Conservation (phyloP, 2,329 filamentous ascomycete species). For the Phyllosticta citriasiana region DNA sequence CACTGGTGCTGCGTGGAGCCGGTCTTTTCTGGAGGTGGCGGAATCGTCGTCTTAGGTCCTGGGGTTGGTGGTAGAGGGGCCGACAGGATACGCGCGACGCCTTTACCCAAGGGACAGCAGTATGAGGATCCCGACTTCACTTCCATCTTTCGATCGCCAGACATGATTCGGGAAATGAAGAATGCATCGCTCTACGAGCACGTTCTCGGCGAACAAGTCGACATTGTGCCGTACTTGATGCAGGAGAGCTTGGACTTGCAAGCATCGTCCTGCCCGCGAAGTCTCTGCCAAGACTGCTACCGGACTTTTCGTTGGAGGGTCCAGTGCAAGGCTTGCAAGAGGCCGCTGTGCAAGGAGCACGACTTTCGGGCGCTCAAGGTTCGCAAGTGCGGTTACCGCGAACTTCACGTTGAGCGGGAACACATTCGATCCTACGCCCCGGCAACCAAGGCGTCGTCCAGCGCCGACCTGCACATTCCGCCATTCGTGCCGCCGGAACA, state of each 20-base stretch:
- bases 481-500: slow-evolving; percentile 12
- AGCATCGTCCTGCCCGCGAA: slow-evolving; percentile 41
- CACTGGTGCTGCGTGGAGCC: slow-evolving; percentile 52
- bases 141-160: slow-evolving; percentile 38
- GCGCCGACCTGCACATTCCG: slow-evolving; percentile 16
- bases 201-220: slow-evolving; percentile 30
- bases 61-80: slow-evolving; percentile 39
- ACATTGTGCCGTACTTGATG: slow-evolving; percentile 29
- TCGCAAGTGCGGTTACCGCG: slow-evolving; percentile 47
- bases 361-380: slow-evolving; percentile 47
- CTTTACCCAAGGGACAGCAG: slow-evolving; percentile 43
- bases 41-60: slow-evolving; percentile 46
- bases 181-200: slow-evolving; percentile 33
- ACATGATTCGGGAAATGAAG: slow-evolving; percentile 30
- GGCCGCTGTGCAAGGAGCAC: slow-evolving; percentile 49
- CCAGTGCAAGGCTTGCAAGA: slow-evolving; percentile 48
- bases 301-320: slow-evolving; percentile 50
- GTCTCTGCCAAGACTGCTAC: slow-evolving; percentile 49
- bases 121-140: slow-evolving; percentile 48
- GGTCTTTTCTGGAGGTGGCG: slow-evolving; percentile 49
- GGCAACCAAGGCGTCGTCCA: neutral
- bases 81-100: slow-evolving; percentile 47
- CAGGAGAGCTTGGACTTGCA: slow-evolving; percentile 34
- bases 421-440: slow-evolving; percentile 24
- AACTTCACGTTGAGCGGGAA: slow-evolving; percentile 41